Evolutionary conservation across 257 asterid species (phyloP).

Genomic region (Ilex asprella): DNA sequence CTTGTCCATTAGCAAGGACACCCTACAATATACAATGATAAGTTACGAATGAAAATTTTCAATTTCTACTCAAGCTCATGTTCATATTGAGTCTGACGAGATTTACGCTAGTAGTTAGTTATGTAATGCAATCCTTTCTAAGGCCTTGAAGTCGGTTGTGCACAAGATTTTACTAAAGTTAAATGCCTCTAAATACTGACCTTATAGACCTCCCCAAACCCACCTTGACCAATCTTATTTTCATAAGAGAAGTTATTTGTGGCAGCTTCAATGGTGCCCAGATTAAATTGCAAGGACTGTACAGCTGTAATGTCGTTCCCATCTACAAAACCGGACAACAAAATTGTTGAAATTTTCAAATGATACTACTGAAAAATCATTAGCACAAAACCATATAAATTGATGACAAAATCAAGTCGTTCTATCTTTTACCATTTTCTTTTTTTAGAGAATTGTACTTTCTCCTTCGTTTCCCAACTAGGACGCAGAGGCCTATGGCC

Average conservation of each 20-base stretch:
- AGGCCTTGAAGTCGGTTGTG: too few species aligned
- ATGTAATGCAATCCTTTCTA: not conserved
- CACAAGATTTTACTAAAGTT: not conserved
- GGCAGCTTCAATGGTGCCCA: not conserved
- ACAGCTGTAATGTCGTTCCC: too few species aligned
- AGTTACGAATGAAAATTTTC: not conserved
- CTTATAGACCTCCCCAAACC: not conserved
- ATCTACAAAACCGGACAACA: too few species aligned
- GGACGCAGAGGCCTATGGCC: too few species aligned
- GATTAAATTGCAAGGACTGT: not conserved
- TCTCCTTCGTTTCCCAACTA: too few species aligned
- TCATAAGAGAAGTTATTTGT: not conserved
- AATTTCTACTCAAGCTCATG: not conserved
- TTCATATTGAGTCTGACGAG: not conserved
- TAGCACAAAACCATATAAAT: too few species aligned
- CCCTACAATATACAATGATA: not conserved
- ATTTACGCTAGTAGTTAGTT: not conserved
- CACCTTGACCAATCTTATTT: not conserved
- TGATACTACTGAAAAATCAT: too few species aligned
- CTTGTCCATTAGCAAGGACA: not conserved
- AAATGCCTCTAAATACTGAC: not conserved
- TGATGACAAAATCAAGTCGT: too few species aligned
- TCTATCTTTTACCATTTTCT: too few species aligned
- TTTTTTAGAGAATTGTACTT: too few species aligned
- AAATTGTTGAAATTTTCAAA: too few species aligned